Conservation (phyloP, 139 green algal species). For the Micractinium sp. region DNA sequence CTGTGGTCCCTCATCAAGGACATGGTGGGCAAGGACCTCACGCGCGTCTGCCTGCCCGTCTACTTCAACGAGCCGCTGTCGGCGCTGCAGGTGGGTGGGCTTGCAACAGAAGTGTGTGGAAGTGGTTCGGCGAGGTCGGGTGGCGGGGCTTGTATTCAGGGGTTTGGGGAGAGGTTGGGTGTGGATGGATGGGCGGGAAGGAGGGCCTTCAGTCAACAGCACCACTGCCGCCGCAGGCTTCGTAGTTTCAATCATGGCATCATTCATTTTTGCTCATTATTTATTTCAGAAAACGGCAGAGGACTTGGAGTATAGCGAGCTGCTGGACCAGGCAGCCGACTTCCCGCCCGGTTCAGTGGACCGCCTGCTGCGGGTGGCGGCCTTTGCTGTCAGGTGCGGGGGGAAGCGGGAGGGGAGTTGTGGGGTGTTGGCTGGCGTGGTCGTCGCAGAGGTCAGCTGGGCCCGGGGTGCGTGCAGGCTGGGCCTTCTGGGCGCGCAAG, state of each 20-base stretch:
- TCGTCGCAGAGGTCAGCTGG: neutral
- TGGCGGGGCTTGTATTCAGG: too few species aligned
- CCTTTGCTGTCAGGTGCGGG: slow-evolving; percentile 78
- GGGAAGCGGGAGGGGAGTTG: neutral
- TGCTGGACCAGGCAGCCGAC: slow-evolving; percentile 74
- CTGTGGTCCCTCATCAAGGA: slow-evolving; percentile 94
- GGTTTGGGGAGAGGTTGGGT: neutral
- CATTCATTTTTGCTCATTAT: neutral
- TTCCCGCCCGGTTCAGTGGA: slow-evolving; percentile 51
- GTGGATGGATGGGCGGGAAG: neutral
- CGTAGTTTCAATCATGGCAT: too few species aligned
- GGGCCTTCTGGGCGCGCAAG: too few species aligned
- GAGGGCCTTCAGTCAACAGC: too few species aligned
- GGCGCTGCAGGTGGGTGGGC: slow-evolving; percentile 54
- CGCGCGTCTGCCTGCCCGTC: slow-evolving; percentile 90
- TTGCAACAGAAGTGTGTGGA: neutral
- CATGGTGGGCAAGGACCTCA: slow-evolving; percentile 82
- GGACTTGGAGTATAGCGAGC: slow-evolving; percentile 84
- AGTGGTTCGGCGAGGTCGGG: neutral
- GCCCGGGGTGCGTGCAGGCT: too few species aligned
- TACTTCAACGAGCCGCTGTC: slow-evolving; percentile 96
- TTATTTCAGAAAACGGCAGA: slow-evolving; percentile 76
- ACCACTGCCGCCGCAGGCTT: too few species aligned
- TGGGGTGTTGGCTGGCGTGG: neutral
- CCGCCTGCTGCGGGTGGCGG: slow-evolving; percentile 73